Conservation (phyloP, 192 early-diverging fungal genomes). For the Coemansia sp. region DNA sequence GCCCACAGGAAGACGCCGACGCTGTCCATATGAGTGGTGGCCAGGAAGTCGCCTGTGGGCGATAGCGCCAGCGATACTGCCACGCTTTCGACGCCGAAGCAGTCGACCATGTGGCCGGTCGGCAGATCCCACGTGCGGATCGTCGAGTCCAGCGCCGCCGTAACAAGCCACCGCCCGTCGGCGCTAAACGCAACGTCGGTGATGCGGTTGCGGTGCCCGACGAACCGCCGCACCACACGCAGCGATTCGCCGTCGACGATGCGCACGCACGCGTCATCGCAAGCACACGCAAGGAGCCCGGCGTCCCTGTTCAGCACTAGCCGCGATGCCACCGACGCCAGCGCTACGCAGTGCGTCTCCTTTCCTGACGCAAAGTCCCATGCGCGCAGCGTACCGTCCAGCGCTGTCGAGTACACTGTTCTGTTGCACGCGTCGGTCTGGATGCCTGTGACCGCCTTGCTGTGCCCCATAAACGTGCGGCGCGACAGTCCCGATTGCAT, state of each 20-base stretch:
- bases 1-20: conserved; percentile 93
- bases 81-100: conserved; percentile 72
- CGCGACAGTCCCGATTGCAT: conserved; percentile 89
- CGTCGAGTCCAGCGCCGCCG: conserved; percentile 77
- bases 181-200: conserved; percentile 88
- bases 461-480: conserved; percentile 71
- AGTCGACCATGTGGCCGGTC: conserved; percentile 83
- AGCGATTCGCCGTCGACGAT: conserved; percentile 84
- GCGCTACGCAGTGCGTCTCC: conserved; percentile 61
- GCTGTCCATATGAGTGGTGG: conserved; percentile 87
- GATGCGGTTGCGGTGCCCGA: conserved; percentile 83
- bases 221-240: conserved; percentile 83
- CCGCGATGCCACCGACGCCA: conserved; percentile 64
- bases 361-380: conserved; percentile 80
- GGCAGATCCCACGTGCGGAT: conserved; percentile 97
- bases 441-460: conserved; percentile 78
- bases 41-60: conserved; percentile 88
- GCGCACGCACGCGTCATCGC: conserved; percentile 86
- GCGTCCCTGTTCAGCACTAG: conserved; percentile 69
- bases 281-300: conserved; percentile 74
- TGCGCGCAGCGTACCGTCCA: conserved; percentile 74
- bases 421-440: conserved; percentile 72
- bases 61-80: conserved; percentile 86
- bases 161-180: conserved; percentile 90
- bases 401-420: conserved; percentile 69